Percentiles rank a stretch among this genome's conserved stretches.
Conservation (phyloP, 2,329 filamentous ascomycete species). For the Xylariales sp. region DNA sequence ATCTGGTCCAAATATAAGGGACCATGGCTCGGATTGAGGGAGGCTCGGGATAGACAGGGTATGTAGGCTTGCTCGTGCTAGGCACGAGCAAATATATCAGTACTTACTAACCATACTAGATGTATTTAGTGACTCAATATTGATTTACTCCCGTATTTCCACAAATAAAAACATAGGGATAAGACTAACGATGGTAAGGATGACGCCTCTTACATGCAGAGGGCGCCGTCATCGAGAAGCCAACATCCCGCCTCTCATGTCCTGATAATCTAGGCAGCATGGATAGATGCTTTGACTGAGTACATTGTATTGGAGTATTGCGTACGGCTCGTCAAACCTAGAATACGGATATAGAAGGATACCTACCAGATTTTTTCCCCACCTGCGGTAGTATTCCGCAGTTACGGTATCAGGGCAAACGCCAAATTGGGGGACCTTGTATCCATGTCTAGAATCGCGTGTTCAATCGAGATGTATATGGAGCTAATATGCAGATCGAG, state of each 20-base stretch:
- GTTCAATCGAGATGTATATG: not conserved
- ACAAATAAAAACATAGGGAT: constrained; percentile 5
- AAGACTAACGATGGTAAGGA: not conserved
- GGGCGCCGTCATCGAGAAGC: not conserved
- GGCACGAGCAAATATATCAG: constrained; percentile 10
- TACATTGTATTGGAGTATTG: constrained; percentile 9
- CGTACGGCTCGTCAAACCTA: not conserved
- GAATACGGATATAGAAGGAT: constrained; percentile 18
- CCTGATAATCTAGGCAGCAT: not conserved
- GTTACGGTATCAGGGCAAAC: not conserved
- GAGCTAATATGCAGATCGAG: constrained; percentile 10
- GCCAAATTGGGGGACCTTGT: constrained; percentile 4
- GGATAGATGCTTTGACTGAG: constrained; percentile 7
- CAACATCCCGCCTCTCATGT: constrained; percentile 1
- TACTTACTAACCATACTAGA: constrained; percentile 1
- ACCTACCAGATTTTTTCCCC: constrained; percentile 12
- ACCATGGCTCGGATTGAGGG: not conserved
- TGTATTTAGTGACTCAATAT: constrained; percentile 9
- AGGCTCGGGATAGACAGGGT: constrained; percentile 3
- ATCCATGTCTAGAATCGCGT: constrained; percentile 11
- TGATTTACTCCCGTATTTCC: constrained; percentile 10
- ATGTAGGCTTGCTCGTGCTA: not conserved
- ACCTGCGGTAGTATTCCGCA: constrained; percentile 28
- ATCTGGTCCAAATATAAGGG: not conserved
- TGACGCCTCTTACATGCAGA: constrained; percentile 13